These are phyloP conservation scores for Paecilomyces sp. DNA, from an alignment of 2,329 filamentous ascomycete species.

Conservation along the genomic window DNA sequence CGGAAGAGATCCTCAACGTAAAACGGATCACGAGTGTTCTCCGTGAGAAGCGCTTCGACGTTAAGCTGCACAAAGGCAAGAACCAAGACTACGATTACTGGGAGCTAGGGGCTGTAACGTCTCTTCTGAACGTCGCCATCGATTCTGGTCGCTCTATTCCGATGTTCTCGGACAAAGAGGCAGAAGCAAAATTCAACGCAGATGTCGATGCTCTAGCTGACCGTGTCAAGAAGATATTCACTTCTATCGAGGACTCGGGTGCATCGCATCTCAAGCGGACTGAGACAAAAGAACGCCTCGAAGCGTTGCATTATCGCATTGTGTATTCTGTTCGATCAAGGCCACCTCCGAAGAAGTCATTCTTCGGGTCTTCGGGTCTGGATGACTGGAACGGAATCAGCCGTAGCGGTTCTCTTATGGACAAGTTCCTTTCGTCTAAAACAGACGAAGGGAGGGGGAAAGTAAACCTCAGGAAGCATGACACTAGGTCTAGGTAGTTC, in stretches of 20 bases:
- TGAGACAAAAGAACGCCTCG: constrained; percentile 68
- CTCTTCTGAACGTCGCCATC: constrained; percentile 67
- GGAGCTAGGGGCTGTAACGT: constrained; percentile 57
- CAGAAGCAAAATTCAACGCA: constrained; percentile 56
- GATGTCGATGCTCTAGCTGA: constrained; percentile 61
- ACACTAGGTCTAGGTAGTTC: not conserved
- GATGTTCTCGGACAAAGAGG: constrained; percentile 22
- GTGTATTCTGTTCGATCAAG: constrained; percentile 63
- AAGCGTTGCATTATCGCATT: constrained; percentile 68
- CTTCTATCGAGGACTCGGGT: constrained; percentile 65
- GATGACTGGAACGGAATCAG: constrained; percentile 5
- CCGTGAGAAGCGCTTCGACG: constrained; percentile 24
- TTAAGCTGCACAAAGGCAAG: constrained; percentile 13
- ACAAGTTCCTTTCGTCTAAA: constrained; percentile 5
- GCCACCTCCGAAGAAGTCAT: constrained; percentile 44
- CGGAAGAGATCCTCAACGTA: constrained; percentile 21
- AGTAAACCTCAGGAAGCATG: constrained; percentile 4
- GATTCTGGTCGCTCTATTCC: constrained; percentile 51
- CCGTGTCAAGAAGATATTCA: constrained; percentile 50
- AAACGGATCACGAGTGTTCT: constrained; percentile 20
- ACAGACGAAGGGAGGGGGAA: constrained; percentile 1
- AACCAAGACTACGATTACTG: constrained; percentile 50
- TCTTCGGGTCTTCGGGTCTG: constrained; percentile 22
- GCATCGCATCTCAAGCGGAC: constrained; percentile 65
- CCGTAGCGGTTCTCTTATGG: constrained; percentile 4